Evolutionary conservation across 2,329 filamentous ascomycete genomes (phyloP), one percentile per base, ranked within the genome.

Genomic region (Fusarium sp.): DNA sequence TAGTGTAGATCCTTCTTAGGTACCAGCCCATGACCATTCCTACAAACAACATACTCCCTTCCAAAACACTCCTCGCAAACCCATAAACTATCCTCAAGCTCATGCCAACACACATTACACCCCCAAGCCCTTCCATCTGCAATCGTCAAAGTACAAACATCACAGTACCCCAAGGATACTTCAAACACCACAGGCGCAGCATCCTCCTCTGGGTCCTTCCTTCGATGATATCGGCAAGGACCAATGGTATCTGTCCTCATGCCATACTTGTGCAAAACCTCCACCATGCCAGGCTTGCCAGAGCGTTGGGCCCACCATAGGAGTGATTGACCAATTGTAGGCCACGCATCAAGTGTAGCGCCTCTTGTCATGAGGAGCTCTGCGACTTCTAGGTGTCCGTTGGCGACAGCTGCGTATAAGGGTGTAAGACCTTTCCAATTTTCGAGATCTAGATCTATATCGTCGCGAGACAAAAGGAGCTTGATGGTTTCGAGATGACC

Each of bases 171-270:
- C 1, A 2, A 0, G 0, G 23, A 7, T 0, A 1, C 2, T 5
- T 0, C 11, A 9, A 16, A 61, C 0, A 3, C 2, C 4, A 61
- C 4, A 5, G 9, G 13, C 0, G 5, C 4, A 7, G 37, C 43
- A 3, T 41, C 4, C 0, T 7, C 4, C 0, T 5, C 0, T 0
- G 18, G 5, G 5, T 37, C n/a, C 16, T 18, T 2, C 1, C 14
- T 1, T 11, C 10, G 27, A 27, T 25, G 2, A 7, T 25, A 25
- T 7, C 23, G 23, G 21, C 4, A 23, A 23, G 21, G 21, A 23
- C 21, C 21, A 23, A 23, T 23, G 21, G 21, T 23, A 23, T 23
- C 21, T 23, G 5, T 23, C 21, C 5, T 23, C 21, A 23, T 23
- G 21, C 21, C 21, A 23, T 23, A 11, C 3, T 50, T 34, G 8